Conservation (phyloP, 805 yeast species). For the Nakazawaea ambrosiae region DNA sequence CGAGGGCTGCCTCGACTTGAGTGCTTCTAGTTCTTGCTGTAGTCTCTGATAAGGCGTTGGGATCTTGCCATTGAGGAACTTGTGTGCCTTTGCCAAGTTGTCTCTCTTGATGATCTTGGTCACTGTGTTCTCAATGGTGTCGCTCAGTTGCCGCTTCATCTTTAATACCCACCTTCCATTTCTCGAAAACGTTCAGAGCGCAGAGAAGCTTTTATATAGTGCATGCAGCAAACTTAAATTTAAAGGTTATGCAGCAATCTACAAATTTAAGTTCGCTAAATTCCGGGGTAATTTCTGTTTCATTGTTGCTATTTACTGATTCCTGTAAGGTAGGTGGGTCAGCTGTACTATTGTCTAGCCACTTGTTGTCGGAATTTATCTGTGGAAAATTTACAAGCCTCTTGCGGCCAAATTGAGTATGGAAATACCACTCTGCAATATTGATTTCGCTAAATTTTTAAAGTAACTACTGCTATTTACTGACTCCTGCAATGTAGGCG, state of each 20-base stretch:
- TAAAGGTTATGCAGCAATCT: no score
- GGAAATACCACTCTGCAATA: no score
- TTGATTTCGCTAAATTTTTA: no score
- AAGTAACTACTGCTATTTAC: no score
- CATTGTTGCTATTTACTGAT: no score
- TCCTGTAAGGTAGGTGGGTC: constrained; percentile 65
- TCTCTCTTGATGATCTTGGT: constrained; percentile 9
- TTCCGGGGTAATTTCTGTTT: no score
- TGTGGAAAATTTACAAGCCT: constrained; percentile 58
- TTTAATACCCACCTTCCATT: not conserved
- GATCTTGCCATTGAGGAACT: not conserved
- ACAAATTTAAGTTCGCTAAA: no score
- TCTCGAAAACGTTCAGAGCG: not conserved
- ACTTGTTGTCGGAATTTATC: constrained; percentile 42
- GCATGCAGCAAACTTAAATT: no score
- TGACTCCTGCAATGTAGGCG: constrained; percentile 58
- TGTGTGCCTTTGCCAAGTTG: constrained; percentile 3
- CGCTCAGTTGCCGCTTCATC: constrained; percentile 3
- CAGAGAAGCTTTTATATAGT: not conserved
- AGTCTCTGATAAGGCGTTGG: constrained; percentile 5
- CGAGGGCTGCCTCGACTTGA: not conserved
- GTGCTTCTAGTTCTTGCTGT: not conserved
- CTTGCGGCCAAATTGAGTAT: constrained; percentile 67
- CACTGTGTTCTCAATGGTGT: constrained; percentile 3
- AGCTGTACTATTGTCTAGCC: constrained; percentile 90